Percentiles rank a stretch among this genome's conserved stretches.
Conservation (phyloP, 2,329 filamentous ascomycete genomes). For the Colletotrichum caudatum region DNA sequence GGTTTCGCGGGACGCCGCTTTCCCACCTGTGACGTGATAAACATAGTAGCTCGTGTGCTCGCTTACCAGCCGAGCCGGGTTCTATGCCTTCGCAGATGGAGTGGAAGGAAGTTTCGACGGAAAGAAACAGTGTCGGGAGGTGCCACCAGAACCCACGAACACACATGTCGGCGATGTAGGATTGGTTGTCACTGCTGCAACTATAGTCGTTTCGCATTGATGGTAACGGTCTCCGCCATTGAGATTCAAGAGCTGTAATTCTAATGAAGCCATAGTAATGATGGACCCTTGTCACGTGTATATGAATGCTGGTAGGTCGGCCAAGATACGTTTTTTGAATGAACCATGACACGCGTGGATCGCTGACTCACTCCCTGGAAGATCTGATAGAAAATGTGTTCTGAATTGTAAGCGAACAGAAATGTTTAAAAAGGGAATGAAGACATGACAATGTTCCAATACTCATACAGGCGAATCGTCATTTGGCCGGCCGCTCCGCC, state of each 20-base stretch:
- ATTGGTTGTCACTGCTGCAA: too few relatives aligned
- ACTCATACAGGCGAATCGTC: constrained; percentile 52
- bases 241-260: neutral
- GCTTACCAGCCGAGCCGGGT: neutral
- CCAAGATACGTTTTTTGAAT: neutral
- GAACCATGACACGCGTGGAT: neutral
- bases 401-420: constrained; percentile 14
- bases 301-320: neutral
- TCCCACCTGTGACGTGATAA: neutral
- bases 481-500: constrained; percentile 22
- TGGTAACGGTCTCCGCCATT: too few relatives aligned
- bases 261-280: neutral
- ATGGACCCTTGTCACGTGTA: neutral
- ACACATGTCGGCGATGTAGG: neutral
- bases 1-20: neutral
- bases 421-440: constrained; percentile 38
- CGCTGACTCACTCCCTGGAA: neutral
- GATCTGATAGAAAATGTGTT: neutral
- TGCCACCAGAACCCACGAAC: neutral
- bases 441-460: constrained; percentile 26
- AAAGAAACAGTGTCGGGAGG: neutral
- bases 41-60: neutral
- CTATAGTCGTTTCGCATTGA: neutral
- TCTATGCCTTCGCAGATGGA: neutral
- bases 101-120: neutral